These are phyloP conservation scores for Lentinula sp. DNA, from an alignment of 768 basidiomycete species.

Conservation along the genomic window DNA sequence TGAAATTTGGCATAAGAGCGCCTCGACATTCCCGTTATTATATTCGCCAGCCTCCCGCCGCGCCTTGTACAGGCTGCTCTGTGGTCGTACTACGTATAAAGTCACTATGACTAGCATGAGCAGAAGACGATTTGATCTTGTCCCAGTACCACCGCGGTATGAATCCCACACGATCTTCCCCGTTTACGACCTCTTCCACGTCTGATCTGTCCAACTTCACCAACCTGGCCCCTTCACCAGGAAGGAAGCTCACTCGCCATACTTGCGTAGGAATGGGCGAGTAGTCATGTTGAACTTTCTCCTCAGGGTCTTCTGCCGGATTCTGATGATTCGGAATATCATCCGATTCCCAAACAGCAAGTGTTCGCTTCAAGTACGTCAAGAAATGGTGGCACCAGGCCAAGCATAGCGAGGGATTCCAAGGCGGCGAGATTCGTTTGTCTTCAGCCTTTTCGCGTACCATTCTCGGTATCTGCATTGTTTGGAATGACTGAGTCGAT, in stretches of 20 bases:
- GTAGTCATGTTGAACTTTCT: neutral
- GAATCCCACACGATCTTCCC: constrained; percentile 76
- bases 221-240: constrained; percentile 51
- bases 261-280: constrained; percentile 24
- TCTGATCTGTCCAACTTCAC: constrained; percentile 41
- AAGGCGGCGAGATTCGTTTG: constrained; percentile 22
- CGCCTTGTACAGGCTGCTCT: neutral
- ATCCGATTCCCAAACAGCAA: constrained; percentile 17
- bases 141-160: constrained; percentile 69
- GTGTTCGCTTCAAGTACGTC: constrained; percentile 38
- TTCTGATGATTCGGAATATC: constrained; percentile 8
- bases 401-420: constrained; percentile 74
- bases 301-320: too few relatives aligned
- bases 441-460: constrained; percentile 62
- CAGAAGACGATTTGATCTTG: constrained; percentile 12
- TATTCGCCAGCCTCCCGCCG: constrained; percentile 1
- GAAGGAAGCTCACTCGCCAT: constrained; percentile 68
- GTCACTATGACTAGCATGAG: neutral
- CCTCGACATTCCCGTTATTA: neutral
- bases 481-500: constrained; percentile 68
- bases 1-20: neutral
- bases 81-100: neutral
- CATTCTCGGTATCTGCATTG: constrained; percentile 70
- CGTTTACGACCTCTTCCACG: constrained; percentile 47
- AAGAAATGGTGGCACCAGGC: constrained; percentile 68